Conservation (phyloP, 495 filamentous ascomycete genomes). For the Astrothelium subdiscretum region DNA sequence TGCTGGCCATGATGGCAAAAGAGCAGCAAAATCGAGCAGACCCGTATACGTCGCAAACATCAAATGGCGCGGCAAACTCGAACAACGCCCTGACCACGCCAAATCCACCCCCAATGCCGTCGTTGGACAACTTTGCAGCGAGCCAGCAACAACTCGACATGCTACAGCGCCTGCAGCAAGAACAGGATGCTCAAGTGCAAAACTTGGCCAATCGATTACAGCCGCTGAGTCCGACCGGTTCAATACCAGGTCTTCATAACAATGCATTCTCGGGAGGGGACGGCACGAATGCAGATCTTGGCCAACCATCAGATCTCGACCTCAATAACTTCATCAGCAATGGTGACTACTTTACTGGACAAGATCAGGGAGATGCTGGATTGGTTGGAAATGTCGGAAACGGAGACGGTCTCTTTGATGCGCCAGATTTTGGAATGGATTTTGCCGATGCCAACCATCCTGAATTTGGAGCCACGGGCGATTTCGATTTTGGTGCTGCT, state of each 20-base stretch:
- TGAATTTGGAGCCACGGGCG: neutral
- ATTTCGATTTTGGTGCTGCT: neutral
- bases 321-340: constrained; percentile 24
- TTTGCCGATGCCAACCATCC: constrained; percentile 9
- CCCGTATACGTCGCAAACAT: constrained; percentile 14
- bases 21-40: constrained; percentile 20
- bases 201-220: constrained; percentile 58
- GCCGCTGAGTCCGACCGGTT: constrained; percentile 66
- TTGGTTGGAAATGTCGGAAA: neutral
- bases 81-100: constrained; percentile 52
- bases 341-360: constrained; percentile 14
- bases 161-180: constrained; percentile 57
- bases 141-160: constrained; percentile 63
- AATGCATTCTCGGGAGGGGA: constrained; percentile 34
- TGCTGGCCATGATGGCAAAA: constrained; percentile 69
- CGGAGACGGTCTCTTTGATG: neutral
- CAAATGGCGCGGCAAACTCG: constrained; percentile 19
- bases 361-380: neutral
- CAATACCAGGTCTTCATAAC: constrained; percentile 60
- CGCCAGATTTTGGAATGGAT: constrained; percentile 1
- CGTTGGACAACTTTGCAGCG: constrained; percentile 38
- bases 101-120: constrained; percentile 46
- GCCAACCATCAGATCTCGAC: constrained; percentile 19
- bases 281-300: constrained; percentile 20
- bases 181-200: constrained; percentile 61